Evolutionary conservation across 2,329 filamentous ascomycete genomes (phyloP).

Genomic region (Colletotrichum sp.): DNA sequence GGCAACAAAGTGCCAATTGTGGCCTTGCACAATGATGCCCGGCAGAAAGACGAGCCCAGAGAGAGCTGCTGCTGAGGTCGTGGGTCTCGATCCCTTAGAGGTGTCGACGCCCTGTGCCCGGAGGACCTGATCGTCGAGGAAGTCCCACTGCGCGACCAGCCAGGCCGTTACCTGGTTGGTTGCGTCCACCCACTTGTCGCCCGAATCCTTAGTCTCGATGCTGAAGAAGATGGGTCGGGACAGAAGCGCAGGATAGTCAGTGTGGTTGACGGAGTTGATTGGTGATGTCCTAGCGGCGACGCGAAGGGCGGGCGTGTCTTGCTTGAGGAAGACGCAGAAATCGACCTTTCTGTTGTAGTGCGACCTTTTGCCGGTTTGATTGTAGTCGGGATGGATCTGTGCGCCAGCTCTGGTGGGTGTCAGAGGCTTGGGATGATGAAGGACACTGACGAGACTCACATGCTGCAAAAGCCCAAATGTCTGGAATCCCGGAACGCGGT

Average conservation of each 20-base stretch:
- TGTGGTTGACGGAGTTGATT: neutral
- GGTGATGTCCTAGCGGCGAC: neutral
- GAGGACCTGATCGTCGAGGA: neutral
- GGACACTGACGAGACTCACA: neutral
- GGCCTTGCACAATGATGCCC: slow-evolving; percentile 23
- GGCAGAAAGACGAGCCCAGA: slow-evolving; percentile 15
- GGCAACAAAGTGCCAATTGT: slow-evolving; percentile 24
- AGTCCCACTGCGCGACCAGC: neutral
- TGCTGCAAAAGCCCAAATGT: neutral
- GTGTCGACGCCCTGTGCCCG: neutral
- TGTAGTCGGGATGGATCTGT: neutral
- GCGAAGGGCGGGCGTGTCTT: neutral
- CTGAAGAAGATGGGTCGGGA: neutral
- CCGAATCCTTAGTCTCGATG: slow-evolving; percentile 11
- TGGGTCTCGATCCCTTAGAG: neutral
- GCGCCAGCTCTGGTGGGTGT: neutral
- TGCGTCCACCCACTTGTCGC: neutral
- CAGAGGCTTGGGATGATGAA: neutral
- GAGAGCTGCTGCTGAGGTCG: neutral
- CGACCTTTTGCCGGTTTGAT: neutral
- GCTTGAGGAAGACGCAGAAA: neutral
- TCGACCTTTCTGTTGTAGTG: neutral
- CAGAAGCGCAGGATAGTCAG: neutral
- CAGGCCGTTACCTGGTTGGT: neutral
- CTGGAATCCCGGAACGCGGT: neutral